Evolutionary conservation across 805 yeast species (phyloP), one percentile per base, ranked within the genome.

Genomic region (Lipomyces chichibuensis): DNA sequence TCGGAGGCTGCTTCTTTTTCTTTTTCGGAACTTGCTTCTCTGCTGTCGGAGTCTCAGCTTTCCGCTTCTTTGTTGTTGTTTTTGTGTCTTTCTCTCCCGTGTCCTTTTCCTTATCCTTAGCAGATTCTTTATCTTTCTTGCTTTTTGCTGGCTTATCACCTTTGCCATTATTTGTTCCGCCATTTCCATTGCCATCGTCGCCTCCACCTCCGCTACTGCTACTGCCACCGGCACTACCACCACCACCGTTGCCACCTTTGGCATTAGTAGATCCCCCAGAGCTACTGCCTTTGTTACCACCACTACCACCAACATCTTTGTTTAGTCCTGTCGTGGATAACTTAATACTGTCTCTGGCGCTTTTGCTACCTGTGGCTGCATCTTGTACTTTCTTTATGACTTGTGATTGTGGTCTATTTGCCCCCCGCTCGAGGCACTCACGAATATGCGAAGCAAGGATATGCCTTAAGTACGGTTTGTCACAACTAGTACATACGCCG

Each of bases 401-500:
- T 25, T 23, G 17, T 14, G n/a, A n/a, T 25, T 25, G n/a, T 25
- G 33, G 9, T 25, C 25, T 52, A 25, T 52, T 23, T 29, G 17
- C 6, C 29, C 33, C 5, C 27, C 33, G 33, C 77, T 79, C 73
- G 68, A 78, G 72, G 71, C 87, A 84, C 51, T 63, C 64, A 17
- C 70, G 72, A 13, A 84, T 75, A 73, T 84, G 87, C 25, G 74
- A 75, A 0, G 77, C 76, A 32, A 84, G 67, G 65, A 76, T 74
- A 1, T 75, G 69, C 43, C 77, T 79, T 27, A 83, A 71, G 1
- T 84, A 77, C 1, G 87, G 87, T 62, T 81, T 77, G 56, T 78
- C 78, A 72, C 87, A 84, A 60, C 75, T 75, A 61, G 81, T 83
- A 73, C 87, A 84, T 59, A 83, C 80, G 52, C 84, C 75, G 69